Percentiles rank a stretch among this genome's conserved stretches.
phyloP scores from a whole-genome alignment of 2,329 filamentous ascomycete species.

The Elsinoe necatrix region DNA sequence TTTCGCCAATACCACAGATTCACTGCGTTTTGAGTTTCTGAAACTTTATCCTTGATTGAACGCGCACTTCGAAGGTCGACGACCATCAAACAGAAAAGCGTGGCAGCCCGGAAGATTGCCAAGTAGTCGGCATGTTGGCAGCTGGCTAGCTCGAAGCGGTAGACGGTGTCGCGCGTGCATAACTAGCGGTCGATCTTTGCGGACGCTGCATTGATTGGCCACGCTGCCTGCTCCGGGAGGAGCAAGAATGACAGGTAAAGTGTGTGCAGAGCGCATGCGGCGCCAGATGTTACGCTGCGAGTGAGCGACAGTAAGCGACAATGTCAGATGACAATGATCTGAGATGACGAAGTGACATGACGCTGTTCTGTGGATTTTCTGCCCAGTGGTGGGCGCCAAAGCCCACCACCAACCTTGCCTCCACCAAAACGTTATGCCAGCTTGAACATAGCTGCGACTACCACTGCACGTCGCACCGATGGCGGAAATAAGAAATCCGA shows the following conservation, averaged over 20 bases:
- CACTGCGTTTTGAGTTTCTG: background rate
- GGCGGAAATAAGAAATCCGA: background rate
- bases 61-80: background rate
- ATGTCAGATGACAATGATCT: background rate
- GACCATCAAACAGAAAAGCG: background rate
- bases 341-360: background rate
- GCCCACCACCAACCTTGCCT: background rate
- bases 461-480: background rate
- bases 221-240: background rate
- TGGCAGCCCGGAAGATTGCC: background rate
- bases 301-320: background rate
- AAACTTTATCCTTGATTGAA: background rate
- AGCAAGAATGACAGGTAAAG: background rate
- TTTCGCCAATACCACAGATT: background rate
- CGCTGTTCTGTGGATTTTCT: conserved; percentile 9
- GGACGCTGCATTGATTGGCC: background rate
- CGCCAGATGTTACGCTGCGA: background rate
- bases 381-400: background rate
- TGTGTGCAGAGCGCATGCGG: background rate
- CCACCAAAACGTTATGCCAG: background rate
- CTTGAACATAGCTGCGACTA: background rate
- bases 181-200: background rate
- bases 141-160: background rate
- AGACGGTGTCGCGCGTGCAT: background rate
- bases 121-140: background rate